These are phyloP conservation scores for Candida quercuum DNA, from an alignment of 805 yeast species.

Conservation along the genomic window DNA sequence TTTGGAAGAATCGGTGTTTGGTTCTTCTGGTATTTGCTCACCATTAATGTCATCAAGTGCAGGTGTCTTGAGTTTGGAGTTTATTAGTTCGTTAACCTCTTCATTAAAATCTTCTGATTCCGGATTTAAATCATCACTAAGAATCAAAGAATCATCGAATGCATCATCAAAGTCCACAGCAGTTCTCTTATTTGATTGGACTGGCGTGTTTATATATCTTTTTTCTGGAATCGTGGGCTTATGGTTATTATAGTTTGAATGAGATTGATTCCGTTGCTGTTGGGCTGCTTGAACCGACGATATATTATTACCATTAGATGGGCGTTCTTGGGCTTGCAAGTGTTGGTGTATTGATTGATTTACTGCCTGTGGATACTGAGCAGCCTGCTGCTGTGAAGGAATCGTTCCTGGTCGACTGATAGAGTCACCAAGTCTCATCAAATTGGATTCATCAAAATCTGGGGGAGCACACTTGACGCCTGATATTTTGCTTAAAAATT, in stretches of 20 bases:
- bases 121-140: conserved; percentile 42
- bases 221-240: conserved; percentile 13
- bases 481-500: conserved; percentile 44
- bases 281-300: no score
- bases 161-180: conserved; percentile 26
- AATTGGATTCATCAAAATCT: conserved; percentile 37
- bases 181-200: conserved; percentile 1
- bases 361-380: not conserved
- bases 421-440: conserved; percentile 28
- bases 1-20: not conserved
- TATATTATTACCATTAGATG: no score
- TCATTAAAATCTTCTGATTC: conserved; percentile 31
- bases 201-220: conserved; percentile 5
- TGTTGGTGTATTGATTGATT: no score
- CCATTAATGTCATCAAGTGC: conserved; percentile 9
- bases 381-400: conserved; percentile 5
- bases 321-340: no score
- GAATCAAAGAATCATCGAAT: conserved; percentile 48
- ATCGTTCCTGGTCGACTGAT: conserved; percentile 14
- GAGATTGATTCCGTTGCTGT: not conserved
- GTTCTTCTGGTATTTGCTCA: conserved; percentile 5
- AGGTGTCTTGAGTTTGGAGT: conserved; percentile 15
- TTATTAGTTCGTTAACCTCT: conserved; percentile 19
- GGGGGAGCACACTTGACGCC: conserved; percentile 39
- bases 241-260: not conserved